Percentiles rank a stretch among this genome's conserved stretches.
These are phyloP conservation scores for Trichosanthes truncata DNA, from an alignment of 306 rosid genomes.

Conservation along the genomic window DNA sequence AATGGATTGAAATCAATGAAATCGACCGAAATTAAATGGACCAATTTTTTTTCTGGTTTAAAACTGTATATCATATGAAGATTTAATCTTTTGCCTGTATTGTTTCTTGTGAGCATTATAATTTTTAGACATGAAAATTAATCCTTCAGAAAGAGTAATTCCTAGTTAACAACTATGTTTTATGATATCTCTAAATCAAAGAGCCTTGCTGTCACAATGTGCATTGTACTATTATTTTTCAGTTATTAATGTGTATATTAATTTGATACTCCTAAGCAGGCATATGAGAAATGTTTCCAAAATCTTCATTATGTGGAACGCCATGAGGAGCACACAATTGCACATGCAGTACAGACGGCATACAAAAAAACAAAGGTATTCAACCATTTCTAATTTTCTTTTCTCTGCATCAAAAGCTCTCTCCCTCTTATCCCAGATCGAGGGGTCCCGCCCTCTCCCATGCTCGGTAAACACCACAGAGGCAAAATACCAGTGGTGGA, in stretches of 20 bases:
- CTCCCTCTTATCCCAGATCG: background rate
- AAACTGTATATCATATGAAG: background rate
- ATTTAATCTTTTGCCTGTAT: background rate
- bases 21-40: too few relatives aligned
- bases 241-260: background rate
- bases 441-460: background rate
- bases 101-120: background rate
- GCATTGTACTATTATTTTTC: background rate
- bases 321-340: constrained; percentile 87
- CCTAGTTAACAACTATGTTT: background rate
- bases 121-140: background rate
- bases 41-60: too few relatives aligned
- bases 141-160: background rate
- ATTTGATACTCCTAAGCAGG: constrained; percentile 32
- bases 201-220: background rate
- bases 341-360: constrained; percentile 80
- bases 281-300: constrained; percentile 89
- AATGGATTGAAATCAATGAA: too few relatives aligned
- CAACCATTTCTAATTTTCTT: background rate
- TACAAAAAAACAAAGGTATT: constrained; percentile 75
- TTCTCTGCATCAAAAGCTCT: background rate
- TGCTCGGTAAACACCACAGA: background rate
- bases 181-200: background rate
- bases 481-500: background rate
- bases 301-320: constrained; percentile 82